Evolutionary conservation across 2,329 filamentous ascomycete genomes (phyloP).

Genomic region (Xylariaceae sp.): DNA sequence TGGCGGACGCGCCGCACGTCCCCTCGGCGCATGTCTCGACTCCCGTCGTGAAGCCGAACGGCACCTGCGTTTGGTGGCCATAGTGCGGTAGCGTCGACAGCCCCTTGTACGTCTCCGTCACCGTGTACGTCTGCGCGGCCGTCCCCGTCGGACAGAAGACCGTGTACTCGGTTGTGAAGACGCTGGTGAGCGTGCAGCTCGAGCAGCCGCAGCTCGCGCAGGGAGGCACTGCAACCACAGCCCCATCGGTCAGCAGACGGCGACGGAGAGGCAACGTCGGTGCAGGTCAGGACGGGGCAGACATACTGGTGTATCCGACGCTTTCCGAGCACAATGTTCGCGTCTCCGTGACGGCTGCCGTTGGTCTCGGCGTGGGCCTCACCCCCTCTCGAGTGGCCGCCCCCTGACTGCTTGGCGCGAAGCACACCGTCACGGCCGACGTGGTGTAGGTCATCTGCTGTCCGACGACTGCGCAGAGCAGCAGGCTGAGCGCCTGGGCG

Average conservation of each 20-base stretch:
- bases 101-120: slow-evolving; percentile 17
- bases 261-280: not conserved
- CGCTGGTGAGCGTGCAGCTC: slow-evolving; percentile 13
- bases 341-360: no score
- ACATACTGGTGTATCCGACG: not conserved
- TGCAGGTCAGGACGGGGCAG: not conserved
- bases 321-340: no score
- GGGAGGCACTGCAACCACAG: slow-evolving; percentile 13
- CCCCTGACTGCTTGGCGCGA: no score
- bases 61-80: slow-evolving; percentile 8
- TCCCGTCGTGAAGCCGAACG: slow-evolving; percentile 14
- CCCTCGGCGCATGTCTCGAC: slow-evolving; percentile 10
- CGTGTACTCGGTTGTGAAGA: slow-evolving; percentile 9
- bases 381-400: no score
- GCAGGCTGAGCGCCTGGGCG: slow-evolving; percentile 3
- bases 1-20: slow-evolving; percentile 2
- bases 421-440: slow-evolving; percentile 10
- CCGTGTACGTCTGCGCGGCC: slow-evolving; percentile 10
- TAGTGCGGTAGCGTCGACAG: slow-evolving; percentile 13
- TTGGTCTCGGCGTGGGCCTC: no score
- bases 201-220: slow-evolving; percentile 11
- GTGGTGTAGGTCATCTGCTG: slow-evolving; percentile 9
- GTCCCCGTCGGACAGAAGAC: slow-evolving; percentile 8
- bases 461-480: slow-evolving; percentile 1
- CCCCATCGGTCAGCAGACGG: slow-evolving; percentile 6